Base-by-base conservation (phyloP, 441 rosid genomes). In the Flueggea neowawraea region DNA sequence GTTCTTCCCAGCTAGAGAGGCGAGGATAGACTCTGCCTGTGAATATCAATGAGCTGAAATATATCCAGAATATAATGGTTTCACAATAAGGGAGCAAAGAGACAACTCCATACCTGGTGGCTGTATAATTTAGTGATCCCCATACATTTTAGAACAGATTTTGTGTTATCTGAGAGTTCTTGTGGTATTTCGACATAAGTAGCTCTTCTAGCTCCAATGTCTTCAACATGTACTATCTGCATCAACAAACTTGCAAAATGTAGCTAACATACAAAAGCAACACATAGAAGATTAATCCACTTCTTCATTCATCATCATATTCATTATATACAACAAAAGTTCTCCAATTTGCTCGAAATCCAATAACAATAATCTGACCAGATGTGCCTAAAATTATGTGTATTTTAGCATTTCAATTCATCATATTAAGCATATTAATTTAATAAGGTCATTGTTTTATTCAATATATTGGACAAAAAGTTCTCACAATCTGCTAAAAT, bases 161-260 rank as follows among this genome's bases (percentile, higher is more conserved):
- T 89, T 15, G 82, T 81, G 73, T 72, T 72, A 59, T 84, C 83
- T 16, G 96, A 95, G 66, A 95, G 87, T 69, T 71, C 78, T 55
- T 65, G 58, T 59, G 97, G 88, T 52, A 89, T 73, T 67, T 85
- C 82, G 50, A 71, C 82, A 54, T 59, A 81, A 56, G 47, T 76
- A 62, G 97, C 87, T 67, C 75, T 84, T 66, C 95, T 84, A 31
- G 87, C 80, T 32, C 67, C 65, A 61, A 91, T 86, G 44, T 78
- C 78, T 77, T 86, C 87, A 61, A 95, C 83, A 66, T 91, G 98
- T 75, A 86, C 93, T 12, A 94, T 77, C 98, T 94, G 83, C 80
- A 71, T 49, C 54, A 36, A 66, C 48, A 73, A 75, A 53, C 51
- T 61, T 62, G 62, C 11, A 55, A 62, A 63, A 45, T 61, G 53